Evolutionary conservation across 805 yeast genomes (phyloP), one percentile per base, ranked within the genome.

Genomic region (Wickerhamiella domercqiae): DNA sequence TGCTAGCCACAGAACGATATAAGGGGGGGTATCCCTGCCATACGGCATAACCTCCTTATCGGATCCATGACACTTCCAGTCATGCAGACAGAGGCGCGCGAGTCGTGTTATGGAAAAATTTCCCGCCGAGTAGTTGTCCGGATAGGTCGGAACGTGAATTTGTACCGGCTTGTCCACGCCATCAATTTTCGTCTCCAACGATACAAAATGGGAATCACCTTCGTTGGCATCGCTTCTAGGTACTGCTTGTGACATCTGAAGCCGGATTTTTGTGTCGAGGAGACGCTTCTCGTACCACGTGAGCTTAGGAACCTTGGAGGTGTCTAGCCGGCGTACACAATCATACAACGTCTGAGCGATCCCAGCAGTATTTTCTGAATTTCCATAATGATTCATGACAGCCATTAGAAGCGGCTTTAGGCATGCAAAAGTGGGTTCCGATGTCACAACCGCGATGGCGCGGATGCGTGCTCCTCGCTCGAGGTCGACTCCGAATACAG

Each of bases 391-490:
- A 47, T 68, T 75, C 32, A 76, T 59, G 4, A 74, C 63, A 25
- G 71, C 63, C 33, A 70, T 53, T 29, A 77, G 50, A 37, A 75
- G 47, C 5, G 81, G 82, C 48, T 69, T 71, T 56, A 75, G 73
- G 28, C 67, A 64, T 40, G 66, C 66, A 52, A 73, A 72, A 49
- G 62, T 71, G 25, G 64, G 54, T 36, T 71, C 55, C 11, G 63
- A 59, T 2, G 83, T 73, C 1, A 76, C 66, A 7, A 78, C 55
- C 4, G 78, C 70, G 39, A 78, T 58, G 2, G 80, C 61, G 48
- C 69, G 71, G 39, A 78, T 73, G 14, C 59, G 57, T 2, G 74
- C 69, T 1, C 84, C 84, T 47, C 86, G 61, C 37, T 62, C 62
- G 37, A 66, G 66, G 13, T 53, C 48, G 5, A 49, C 38, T 29